Evolutionary conservation across 768 basidiomycete genomes (phyloP), one percentile per base, ranked within the genome.

Genomic region (Tylopilus felleus): DNA sequence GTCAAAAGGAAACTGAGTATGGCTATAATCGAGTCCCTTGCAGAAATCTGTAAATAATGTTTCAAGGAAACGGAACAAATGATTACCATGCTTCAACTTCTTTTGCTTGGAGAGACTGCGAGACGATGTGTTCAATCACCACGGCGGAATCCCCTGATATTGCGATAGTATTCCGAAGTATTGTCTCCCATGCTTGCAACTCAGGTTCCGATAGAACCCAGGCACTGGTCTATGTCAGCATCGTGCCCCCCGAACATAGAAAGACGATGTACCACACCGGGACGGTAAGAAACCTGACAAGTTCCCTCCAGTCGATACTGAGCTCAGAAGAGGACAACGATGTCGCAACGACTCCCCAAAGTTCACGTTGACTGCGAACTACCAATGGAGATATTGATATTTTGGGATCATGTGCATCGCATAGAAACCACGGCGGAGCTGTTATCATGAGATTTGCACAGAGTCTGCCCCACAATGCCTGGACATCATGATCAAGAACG

Each of bases 261-360:
- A 16, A 23, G 21, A 42, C 1, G 4, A 47, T 59, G 70, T 54
- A 84, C 84, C 75, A 68, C 44, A 82, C 63, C 2, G 84, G 80
- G 47, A 80, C 69, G 0, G 66, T 62, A 19, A 86, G 71, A 52
- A 84, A 73, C 21, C 71, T 67, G 2, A 77, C 60, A 0, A 80
- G 52, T 45, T 76, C 74, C 49, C 70, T 64, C 79, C 77, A 80
- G 41, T 60, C 57, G 17, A 65, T 60, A 14, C 60, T 56, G 17
- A 45, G 60, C 10, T 67, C 64, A 7, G 59, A 55, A 19, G 62
- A 63, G 31, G 65, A 53, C 60, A 71, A 68, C 3, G 64, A 68
- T 48, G 63, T 67, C 4, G 77, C 79, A 21, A 80, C 52, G 38
- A 77, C 60, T 4, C 53, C 62, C 85, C 85, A 86, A 21, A 84